A percentile compares a stretch with the other conserved stretches of the same genome.
These are phyloP conservation scores for Xylaria hypoxylon DNA, from an alignment of 2,329 filamentous ascomycete species.

Conservation along the genomic window DNA sequence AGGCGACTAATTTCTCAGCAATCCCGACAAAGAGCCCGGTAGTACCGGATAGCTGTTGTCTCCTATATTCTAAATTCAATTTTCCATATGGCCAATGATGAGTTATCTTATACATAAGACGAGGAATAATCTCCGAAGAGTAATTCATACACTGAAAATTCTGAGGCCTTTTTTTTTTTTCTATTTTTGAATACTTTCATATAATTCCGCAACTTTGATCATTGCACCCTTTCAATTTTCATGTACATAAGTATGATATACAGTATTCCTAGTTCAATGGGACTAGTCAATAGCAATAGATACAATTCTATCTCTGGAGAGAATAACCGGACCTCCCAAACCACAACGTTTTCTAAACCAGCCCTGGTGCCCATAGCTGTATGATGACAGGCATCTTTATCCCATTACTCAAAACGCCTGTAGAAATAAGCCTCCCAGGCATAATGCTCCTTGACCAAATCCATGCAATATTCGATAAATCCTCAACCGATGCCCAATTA, in stretches of 20 bases:
- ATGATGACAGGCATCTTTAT: conserved; percentile 2
- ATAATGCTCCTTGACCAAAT: conserved; percentile 5
- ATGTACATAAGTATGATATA: background rate
- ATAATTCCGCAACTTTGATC: background rate
- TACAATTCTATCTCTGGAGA: conserved; percentile 7
- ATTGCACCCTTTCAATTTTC: background rate
- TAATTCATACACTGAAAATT: conserved; percentile 53
- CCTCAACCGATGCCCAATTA: conserved; percentile 14
- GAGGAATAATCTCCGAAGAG: conserved; percentile 50
- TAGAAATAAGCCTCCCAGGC: conserved; percentile 26
- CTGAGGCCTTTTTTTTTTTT: conserved; percentile 46
- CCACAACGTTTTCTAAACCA: background rate
- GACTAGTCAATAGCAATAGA: conserved; percentile 14
- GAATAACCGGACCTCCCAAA: background rate
- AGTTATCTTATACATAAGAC: conserved; percentile 48
- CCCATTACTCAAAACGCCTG: conserved; percentile 15
- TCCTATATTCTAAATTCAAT: background rate
- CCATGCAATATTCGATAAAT: conserved; percentile 22
- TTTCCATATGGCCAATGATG: conserved; percentile 47
- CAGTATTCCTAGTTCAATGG: conserved; percentile 8
- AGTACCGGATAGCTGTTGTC: conserved; percentile 13
- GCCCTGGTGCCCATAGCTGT: background rate
- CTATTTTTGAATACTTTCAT: background rate
- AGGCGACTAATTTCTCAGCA: background rate
- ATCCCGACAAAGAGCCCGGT: background rate